Percentiles rank a stretch among this genome's conserved stretches.
Evolutionary conservation across 305 asterid genomes (phyloP).

Genomic region (Solanum aculeatissimum): DNA sequence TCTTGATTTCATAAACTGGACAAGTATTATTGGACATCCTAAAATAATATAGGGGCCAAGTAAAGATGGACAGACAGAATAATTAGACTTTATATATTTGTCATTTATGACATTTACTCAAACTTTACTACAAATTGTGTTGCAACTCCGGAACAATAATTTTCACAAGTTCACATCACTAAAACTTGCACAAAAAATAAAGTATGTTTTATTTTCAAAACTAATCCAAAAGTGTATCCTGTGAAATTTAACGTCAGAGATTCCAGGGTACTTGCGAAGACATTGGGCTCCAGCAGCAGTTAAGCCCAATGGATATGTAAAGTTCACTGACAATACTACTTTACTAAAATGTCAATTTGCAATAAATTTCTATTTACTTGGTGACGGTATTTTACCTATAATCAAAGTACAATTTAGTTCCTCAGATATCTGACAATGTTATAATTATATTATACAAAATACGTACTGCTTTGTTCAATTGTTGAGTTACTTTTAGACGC

Average conservation of each 20-base stretch:
- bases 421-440: not conserved
- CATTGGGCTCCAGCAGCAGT: not conserved
- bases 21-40: too few species aligned
- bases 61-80: too few species aligned
- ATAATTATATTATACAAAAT: not conserved
- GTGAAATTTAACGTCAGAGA: not conserved
- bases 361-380: not conserved
- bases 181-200: not conserved
- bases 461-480: not conserved
- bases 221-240: not conserved
- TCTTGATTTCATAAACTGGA: too few species aligned
- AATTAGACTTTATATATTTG: too few species aligned
- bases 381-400: too few species aligned
- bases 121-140: too few species aligned
- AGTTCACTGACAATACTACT: not conserved
- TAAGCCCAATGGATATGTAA: not conserved
- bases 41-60: too few species aligned
- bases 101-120: too few species aligned
- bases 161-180: not conserved
- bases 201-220: not conserved
- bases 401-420: not conserved
- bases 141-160: too few species aligned
- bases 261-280: not conserved
- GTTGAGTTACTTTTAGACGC: not conserved
- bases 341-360: not conserved